Percentiles rank a stretch among this genome's conserved stretches.
Conservation (phyloP, 371 early-diverging fungal species). For the Phascolomyces articulosus region DNA sequence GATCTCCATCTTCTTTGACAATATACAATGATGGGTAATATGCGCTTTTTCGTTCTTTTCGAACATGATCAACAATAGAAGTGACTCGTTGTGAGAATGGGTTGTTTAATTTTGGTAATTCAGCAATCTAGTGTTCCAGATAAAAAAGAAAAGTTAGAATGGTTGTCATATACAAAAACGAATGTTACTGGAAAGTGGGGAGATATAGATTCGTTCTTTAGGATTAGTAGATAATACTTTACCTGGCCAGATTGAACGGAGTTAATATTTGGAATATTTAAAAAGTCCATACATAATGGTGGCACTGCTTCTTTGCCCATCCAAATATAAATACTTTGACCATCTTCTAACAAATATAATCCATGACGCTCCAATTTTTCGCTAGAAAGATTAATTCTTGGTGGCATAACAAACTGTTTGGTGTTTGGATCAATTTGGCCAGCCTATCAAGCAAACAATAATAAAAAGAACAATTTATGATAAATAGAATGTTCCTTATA, state of each 20-base stretch:
- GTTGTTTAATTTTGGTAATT: constrained; percentile 34
- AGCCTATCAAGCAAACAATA: constrained; percentile 43
- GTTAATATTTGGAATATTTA: constrained; percentile 43
- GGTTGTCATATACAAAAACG: no score
- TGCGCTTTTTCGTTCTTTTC: constrained; percentile 24
- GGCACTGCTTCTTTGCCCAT: constrained; percentile 71
- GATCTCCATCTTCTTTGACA: constrained; percentile 93
- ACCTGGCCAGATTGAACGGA: constrained; percentile 41
- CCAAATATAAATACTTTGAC: constrained; percentile 74
- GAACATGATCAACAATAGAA: constrained; percentile 21
- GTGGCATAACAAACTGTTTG: constrained; percentile 55
- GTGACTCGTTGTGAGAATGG: constrained; percentile 41
- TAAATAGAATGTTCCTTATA: not conserved
- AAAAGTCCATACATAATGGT: constrained; percentile 58
- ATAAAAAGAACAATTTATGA: constrained; percentile 19
- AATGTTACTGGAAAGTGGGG: no score
- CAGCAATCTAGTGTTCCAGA: constrained; percentile 14
- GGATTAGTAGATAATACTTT: constrained; percentile 16
- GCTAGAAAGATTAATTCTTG: constrained; percentile 63
- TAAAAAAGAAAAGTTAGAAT: not conserved
- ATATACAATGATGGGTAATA: constrained; percentile 74
- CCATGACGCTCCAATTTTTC: constrained; percentile 80
- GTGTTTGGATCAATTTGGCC: constrained; percentile 37
- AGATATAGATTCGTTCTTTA: no score
- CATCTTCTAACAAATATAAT: constrained; percentile 73